Evolutionary conservation across 305 asterid genomes (phyloP), one percentile per base, ranked within the genome.

Genomic region (Andrographis paniculata): DNA sequence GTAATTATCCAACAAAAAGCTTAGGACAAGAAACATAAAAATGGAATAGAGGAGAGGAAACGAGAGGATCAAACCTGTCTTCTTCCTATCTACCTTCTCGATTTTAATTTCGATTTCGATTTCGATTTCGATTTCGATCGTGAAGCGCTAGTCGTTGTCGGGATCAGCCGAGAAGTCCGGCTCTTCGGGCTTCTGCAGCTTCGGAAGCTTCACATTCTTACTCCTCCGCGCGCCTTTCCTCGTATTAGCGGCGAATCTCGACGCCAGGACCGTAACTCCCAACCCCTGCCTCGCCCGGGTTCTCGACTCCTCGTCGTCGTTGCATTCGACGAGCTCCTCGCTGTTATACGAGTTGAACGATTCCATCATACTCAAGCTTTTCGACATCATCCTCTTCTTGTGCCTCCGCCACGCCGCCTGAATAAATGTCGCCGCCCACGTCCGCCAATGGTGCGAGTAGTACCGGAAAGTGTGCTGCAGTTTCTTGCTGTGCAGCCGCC

Each of bases 211-310:
- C 5, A 70, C 75, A 45, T 72, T 81, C 69, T 79, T 80, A 17
- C 73, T 74, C 81, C 77, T 87, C 67, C 75, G 91, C 68, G 78
- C 92, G 48, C 87, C 94, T 64, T 87, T 78, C 67, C 88, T 78
- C 2, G 97, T 80, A 65, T 71, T 87, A 42, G 91, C 87, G 19
- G 97, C 97, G 56, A 87, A 87, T 60, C 88, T 77, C 17, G 94
- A 84, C 45, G 95, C 97, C 59, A 87, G 53, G 50, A 87, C 74
- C 5, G 93, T 80, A n/a, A 76, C 79, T 41, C 82, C 93, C 16
- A 80, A 75, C 58, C 70, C 67, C 6, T 72, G 59, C 42, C 28
- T 73, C 30, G 70, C 49, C 0, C 37, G 59, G 1, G 87, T 64
- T 16, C 60, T 36, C 4, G 39, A 45, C 30, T 52, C 67, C 18